Evolutionary conservation across 2,329 filamentous ascomycete species (phyloP), one percentile per base, ranked within the genome.

Genomic region (Ophiocordyceps australis): DNA sequence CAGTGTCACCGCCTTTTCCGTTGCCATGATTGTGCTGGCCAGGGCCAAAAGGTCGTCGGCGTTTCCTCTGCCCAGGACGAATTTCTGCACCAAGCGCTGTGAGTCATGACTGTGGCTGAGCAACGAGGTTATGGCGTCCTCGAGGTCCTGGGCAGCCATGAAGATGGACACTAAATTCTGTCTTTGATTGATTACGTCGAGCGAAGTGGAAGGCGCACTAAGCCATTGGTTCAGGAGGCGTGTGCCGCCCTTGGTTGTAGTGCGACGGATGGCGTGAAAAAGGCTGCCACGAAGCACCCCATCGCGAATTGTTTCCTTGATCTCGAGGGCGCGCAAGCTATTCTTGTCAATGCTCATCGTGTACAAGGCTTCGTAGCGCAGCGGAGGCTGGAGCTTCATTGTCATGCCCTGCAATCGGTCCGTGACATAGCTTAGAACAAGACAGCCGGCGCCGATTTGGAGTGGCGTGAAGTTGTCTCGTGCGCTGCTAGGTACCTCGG

Each of bases 271-370:
- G n/a, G 82, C 78, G 50, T 95, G 83, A 20, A 98, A 55, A 22
- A 98, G 55, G 42, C 85, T 94, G 5, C 89, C 89, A 35, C 76
- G 73, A 20, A 77, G 76, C 13, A 64, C 51, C 3, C 78, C 74
- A 38, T 95, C 86, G 25, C 77, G 68, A 26, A 92, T 71, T 0
- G 89, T 95, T 43, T 74, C 72, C 35, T 81, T 73, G 35, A 98
- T 80, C 48, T 98, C 89, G 5, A 98, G 61, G 2, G 85, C 81
- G 31, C 80, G 68, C 52, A 98, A 64, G 36, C 78, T 94, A 42
- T 85, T 92, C 43, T 77, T 85, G 53, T 98, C 89, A 36, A 98
- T 91, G 26, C 57, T 65, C 80, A 98, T 89, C 34, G 77, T 72
- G 33, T 91, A 70, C 41, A 79, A 60, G 26, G 68, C 62, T 35